These are phyloP conservation scores for Eucalyptus microcorys DNA, from an alignment of 345 rosid genomes.

Conservation along the genomic window DNA sequence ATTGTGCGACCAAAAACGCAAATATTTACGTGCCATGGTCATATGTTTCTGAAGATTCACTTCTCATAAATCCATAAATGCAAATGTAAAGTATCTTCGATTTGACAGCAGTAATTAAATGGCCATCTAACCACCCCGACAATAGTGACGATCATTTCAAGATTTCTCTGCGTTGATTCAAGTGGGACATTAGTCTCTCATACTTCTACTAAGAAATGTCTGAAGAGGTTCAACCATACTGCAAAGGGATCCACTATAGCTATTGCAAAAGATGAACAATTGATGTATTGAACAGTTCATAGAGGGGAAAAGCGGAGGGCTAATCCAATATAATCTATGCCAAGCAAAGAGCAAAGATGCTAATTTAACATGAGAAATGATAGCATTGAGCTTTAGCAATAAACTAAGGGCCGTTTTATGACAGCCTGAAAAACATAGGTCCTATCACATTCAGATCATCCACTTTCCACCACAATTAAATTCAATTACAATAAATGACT, in stretches of 20 bases:
- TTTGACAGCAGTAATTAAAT: background rate
- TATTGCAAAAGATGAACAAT: too few species aligned
- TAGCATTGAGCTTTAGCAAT: too few species aligned
- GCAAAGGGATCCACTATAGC: background rate
- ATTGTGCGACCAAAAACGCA: background rate
- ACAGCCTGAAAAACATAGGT: too few species aligned
- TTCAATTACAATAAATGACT: too few species aligned
- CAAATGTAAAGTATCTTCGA: background rate
- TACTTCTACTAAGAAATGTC: background rate
- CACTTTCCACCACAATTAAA: too few species aligned
- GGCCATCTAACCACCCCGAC: background rate
- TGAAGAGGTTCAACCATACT: background rate
- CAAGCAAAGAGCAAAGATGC: too few species aligned
- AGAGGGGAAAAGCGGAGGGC: too few species aligned
- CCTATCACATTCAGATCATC: too few species aligned
- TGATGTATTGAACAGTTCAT: too few species aligned
- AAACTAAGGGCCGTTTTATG: too few species aligned
- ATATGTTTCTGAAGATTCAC: background rate
- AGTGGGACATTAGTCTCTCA: background rate
- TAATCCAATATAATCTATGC: too few species aligned
- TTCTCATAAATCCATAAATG: background rate
- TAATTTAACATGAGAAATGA: too few species aligned
- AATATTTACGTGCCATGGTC: background rate
- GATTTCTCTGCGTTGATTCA: background rate
- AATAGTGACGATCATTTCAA: background rate